These are phyloP conservation scores for Lactarius tabidus DNA, from an alignment of 768 basidiomycete species.

Conservation along the genomic window DNA sequence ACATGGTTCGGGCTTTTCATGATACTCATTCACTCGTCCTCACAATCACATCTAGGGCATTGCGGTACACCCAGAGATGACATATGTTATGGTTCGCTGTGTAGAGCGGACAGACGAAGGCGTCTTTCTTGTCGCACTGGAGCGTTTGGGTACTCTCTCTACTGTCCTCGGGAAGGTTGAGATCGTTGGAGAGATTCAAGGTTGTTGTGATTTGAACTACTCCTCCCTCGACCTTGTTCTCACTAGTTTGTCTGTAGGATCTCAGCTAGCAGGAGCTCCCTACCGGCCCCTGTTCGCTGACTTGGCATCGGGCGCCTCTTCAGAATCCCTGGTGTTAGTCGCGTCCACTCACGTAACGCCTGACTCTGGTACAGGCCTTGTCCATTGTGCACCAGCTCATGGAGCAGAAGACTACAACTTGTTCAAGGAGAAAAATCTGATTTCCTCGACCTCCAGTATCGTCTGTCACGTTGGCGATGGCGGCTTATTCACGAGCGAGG, in stretches of 20 bases:
- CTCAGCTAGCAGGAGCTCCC: constrained; percentile 52
- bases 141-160: constrained; percentile 32
- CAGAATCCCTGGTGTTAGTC: constrained; percentile 43
- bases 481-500: constrained; percentile 62
- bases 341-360: constrained; percentile 74
- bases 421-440: constrained; percentile 54
- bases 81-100: constrained; percentile 53
- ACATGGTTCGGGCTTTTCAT: constrained; percentile 60
- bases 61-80: constrained; percentile 70
- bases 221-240: background rate
- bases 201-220: background rate
- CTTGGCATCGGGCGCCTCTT: constrained; percentile 14
- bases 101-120: constrained; percentile 18
- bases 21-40: constrained; percentile 9
- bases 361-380: constrained; percentile 89
- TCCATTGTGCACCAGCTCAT: constrained; percentile 94
- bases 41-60: constrained; percentile 59
- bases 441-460: constrained; percentile 44
- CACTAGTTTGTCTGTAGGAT: constrained; percentile 32
- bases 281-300: constrained; percentile 62
- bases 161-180: constrained; percentile 36
- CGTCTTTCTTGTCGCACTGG: constrained; percentile 36
- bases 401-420: constrained; percentile 87
- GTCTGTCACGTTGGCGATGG: constrained; percentile 79
- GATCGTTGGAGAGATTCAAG: constrained; percentile 33